Percentiles rank a stretch among this genome's conserved stretches.
These are phyloP conservation scores for Aspergillus hancockii DNA, from an alignment of 495 filamentous ascomycete species.

Conservation along the genomic window DNA sequence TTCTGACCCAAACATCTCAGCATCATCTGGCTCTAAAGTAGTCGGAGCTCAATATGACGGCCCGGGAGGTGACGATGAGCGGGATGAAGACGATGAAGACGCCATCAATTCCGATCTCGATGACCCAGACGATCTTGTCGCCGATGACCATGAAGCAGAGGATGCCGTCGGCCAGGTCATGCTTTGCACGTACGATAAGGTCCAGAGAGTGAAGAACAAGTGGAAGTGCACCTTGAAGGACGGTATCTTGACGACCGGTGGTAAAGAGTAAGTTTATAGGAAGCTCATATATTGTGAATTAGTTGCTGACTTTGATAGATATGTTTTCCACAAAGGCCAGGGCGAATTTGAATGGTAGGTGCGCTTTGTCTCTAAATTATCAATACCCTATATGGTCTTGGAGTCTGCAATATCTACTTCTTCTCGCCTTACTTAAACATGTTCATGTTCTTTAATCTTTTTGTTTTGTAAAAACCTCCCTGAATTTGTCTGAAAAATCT, in stretches of 20 bases:
- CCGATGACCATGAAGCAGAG: slow-evolving; percentile 74
- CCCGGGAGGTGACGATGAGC: slow-evolving; percentile 49
- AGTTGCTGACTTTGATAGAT: slow-evolving; percentile 45
- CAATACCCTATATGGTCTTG: background rate
- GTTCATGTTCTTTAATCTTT: slow-evolving; percentile 4
- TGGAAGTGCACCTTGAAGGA: slow-evolving; percentile 99
- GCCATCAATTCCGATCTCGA: slow-evolving; percentile 99
- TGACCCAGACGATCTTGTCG: slow-evolving; percentile 82
- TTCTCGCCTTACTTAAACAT: slow-evolving; percentile 1
- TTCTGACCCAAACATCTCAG: background rate
- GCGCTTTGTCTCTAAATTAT: background rate
- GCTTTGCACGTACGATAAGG: slow-evolving; percentile 99
- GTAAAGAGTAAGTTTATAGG: slow-evolving; percentile 66
- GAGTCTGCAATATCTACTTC: background rate
- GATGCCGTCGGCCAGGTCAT: slow-evolving; percentile 85
- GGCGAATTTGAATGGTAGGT: slow-evolving; percentile 96
- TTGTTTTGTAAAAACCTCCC: background rate
- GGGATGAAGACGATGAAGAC: slow-evolving; percentile 80
- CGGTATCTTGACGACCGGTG: slow-evolving; percentile 86
- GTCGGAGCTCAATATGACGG: slow-evolving; percentile 65
- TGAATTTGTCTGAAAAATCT: slow-evolving; percentile 1
- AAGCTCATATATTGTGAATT: background rate
- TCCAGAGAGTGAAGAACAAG: slow-evolving; percentile 99
- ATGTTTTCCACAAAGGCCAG: slow-evolving; percentile 94
- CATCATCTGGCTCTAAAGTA: slow-evolving; percentile 14